Conservation (phyloP, 805 yeast genomes). For the Saccharomycopsis sp. region DNA sequence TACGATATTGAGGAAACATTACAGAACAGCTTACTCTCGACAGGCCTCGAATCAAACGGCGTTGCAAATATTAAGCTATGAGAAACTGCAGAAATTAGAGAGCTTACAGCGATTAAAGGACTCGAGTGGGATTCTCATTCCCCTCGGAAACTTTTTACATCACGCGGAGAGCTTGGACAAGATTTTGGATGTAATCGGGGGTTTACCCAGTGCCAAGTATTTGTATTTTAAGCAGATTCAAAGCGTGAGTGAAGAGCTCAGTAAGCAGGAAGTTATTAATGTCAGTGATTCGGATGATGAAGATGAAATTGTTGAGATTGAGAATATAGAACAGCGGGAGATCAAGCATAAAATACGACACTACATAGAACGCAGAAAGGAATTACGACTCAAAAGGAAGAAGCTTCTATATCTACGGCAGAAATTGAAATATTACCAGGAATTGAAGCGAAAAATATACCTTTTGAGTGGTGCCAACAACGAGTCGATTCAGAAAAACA, state of each 20-base stretch:
- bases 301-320: conserved; percentile 9
- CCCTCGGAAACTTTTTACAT: neutral
- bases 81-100: neutral
- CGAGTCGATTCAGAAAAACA: conserved; percentile 9
- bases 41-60: conserved; percentile 6
- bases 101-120: neutral
- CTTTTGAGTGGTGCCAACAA: neutral
- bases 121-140: conserved; percentile 6
- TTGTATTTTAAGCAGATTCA: conserved; percentile 2
- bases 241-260: neutral
- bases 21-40: conserved; percentile 4
- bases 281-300: conserved; percentile 3
- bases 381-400: neutral
- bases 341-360: neutral
- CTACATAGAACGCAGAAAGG: neutral
- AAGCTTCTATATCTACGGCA: neutral
- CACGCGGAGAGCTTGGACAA: neutral
- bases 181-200: neutral
- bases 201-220: conserved; percentile 9
- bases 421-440: conserved; percentile 3
- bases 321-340: conserved; percentile 3
- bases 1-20: neutral
- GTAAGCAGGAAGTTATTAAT: neutral
- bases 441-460: neutral
- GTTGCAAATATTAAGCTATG: conserved; percentile 10